Conservation (phyloP, 108 stramenopile genomes). For the Epipyxis sp. region DNA sequence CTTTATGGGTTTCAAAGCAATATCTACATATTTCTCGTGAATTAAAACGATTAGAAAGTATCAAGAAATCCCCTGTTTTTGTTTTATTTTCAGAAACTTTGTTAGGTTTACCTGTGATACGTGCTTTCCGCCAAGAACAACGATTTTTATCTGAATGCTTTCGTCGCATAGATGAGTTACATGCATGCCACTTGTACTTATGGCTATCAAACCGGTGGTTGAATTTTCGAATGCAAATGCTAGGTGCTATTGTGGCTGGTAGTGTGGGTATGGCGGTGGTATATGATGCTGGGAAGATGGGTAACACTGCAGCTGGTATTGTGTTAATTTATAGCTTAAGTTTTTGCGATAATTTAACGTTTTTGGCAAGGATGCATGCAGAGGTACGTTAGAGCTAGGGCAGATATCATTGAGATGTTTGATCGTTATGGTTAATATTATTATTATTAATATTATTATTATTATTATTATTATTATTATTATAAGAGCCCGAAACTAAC, state of each 20-base stretch:
- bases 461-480: no score
- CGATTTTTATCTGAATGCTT: conserved; percentile 52
- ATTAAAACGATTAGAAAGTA: conserved; percentile 80
- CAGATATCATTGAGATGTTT: no score
- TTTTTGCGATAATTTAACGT: conserved; percentile 12
- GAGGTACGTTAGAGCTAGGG: conserved; percentile 8
- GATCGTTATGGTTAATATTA: no score
- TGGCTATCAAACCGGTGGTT: conserved; percentile 82
- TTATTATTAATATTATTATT: no score
- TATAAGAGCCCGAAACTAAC: no score
- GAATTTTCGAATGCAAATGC: conserved; percentile 74
- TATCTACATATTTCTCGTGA: conserved; percentile 63
- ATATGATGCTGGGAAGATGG: neutral
- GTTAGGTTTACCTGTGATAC: conserved; percentile 81
- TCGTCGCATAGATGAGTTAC: conserved; percentile 75
- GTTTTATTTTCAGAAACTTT: conserved; percentile 83
- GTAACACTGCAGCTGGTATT: neutral
- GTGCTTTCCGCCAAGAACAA: conserved; percentile 72
- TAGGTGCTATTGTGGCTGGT: conserved; percentile 72
- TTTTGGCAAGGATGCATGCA: neutral
- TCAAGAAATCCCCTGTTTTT: conserved; percentile 77
- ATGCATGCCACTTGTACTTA: conserved; percentile 77
- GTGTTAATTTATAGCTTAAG: conserved; percentile 50
- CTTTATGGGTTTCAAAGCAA: conserved; percentile 2
- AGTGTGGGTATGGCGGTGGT: conserved; percentile 61